Base-by-base conservation (phyloP, 352 stramenopile species). In the Phytophthora tubulina region DNA sequence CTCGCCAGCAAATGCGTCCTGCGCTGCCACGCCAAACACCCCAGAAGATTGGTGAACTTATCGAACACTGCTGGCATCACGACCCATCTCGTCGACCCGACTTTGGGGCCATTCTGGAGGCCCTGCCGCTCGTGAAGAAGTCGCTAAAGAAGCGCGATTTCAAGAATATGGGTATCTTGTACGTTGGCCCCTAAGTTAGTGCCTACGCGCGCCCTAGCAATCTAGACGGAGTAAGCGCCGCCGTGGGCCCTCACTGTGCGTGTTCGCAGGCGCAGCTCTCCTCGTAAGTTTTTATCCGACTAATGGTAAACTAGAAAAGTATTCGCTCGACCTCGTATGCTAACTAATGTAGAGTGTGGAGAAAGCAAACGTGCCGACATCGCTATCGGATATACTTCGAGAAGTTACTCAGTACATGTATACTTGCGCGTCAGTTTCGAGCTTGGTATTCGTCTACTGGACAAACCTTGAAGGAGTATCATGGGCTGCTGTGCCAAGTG, bases 141-240 rank as follows among this genome's bases (percentile, higher is more conserved):
- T 93, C 88, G 48, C 70, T 96, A 54, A 94, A 93, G 76, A 94
- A 95, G 74, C 86, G 88, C 53, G 89, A 96, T 56, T 94, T 92
- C 63, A 93, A 95, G 82, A 92, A 94, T 67, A 81, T 95, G 70
- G 80, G 88, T 49, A 94, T 96, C 49, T 63, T 81, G 51, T 81
- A 81, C 33, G 59, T 65, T 35, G 64, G 63, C 38, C 60, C 69
- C 8, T 75, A 64, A 58, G 65, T 27, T 27, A 27, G 21, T 27
- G 21, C 21, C 21, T 27, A 27, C 21, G 39, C 21, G 8, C 27
- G 44, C 56, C 17, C 15, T 45, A 70, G 41, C 65, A 44, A 59
- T 50, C 38, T 63, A 68, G 48, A 73, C 46, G 61, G 72, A 73
- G 45, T 36, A 54, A 65, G 45, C 44, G 10, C 27, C n/a, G 57